Evolutionary conservation across 148 eudicot genomes (phyloP), one percentile per base, ranked within the genome.

Genomic region (Pouteria glomerata): DNA sequence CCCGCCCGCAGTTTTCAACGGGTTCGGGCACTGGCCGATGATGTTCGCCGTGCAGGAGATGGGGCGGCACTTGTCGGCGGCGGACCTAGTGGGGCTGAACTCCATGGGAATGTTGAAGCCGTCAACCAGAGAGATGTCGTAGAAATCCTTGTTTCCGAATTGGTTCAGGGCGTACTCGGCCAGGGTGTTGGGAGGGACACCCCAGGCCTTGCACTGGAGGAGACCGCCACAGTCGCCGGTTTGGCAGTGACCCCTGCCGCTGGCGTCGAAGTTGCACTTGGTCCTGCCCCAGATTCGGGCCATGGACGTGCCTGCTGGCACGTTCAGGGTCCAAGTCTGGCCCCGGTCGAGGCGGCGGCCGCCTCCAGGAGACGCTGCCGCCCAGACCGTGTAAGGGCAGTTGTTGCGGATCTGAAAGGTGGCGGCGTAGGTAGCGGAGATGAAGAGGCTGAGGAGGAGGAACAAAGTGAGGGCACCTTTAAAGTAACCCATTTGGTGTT

Each of bases 361-460:
- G 0, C 82, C 79, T 0, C 79, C 73, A 0, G 84, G 81, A 4
- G 76, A 63, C 6, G 85, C 86, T 0, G 85, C 86, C 0, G 86
- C 89, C 92, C 92, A 88, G 0, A 88, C 84, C 0, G 85, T 75
- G 82, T 79, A 85, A 8, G 53, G 73, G 47, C 91, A 87, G 34
- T 85, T 83, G 84, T 85, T 87, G 29, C 71, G 45, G 63, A 87
- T 66, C 13, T 73, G 70, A 57, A 85, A 75, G 42, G 77, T 77
- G 70, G 86, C 78, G 1, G 91, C 82, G 10, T 77, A 6, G 18
- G 53, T 34, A 69, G 85, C 65, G 68, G 61, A 29, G 39, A 71
- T 63, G 5, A 76, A 3, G 70, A 69, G 4, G 47, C 60, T 19
- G 19, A 71, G 41, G 69, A 81, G 56, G 72, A 77, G 44, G 12